Evolutionary conservation across 2,329 filamentous ascomycete species (phyloP), one percentile per base, ranked within the genome.

Genomic region (Cladosporium halotolerans): DNA sequence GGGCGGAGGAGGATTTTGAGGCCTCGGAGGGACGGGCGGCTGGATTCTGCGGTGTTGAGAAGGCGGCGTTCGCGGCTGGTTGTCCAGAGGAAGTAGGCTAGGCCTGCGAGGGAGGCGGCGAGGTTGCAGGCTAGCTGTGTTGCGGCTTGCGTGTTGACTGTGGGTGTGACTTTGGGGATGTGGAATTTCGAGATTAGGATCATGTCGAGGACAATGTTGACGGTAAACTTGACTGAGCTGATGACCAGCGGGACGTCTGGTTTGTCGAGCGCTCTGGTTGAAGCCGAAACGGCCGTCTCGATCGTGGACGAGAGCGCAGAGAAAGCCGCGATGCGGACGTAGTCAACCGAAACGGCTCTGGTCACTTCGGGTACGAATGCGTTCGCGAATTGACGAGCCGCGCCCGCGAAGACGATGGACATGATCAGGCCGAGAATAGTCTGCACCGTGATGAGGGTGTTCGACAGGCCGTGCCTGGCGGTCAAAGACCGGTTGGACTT

Each of bases 241-340:
- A 88, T 84, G 1, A 86, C 62, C 0, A 89, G 69, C 0, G 84
- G 84, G 0, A 88, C 82, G 61, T 89, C 84, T 0, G 85, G 85
- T 47, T 80, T 77, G 63, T 88, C 85, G 1, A 89, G 68, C 0
- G 85, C 82, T 41, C 85, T 72, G 0, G 84, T 87, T 0, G 78
- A 77, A 1, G 77, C 73, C 0, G 79, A 74, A 0, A 88, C 80
- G 0, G 84, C 80, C 0, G 78, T 79, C 63, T 88, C 82, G 3
- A 88, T 66, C 0, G 84, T 77, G 0, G 80, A 81, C 48, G 78
- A 80, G 0, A 88, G 68, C 0, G 82, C 78, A 0, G 79, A 79
- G 54, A 88, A 85, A 0, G 83, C 78, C 1, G 76, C 76, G 55
- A 88, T 82, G 1, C 82, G 77, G 1, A 88, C 77, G 58, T 89